A percentile compares a stretch with the other conserved stretches of the same genome.
These are phyloP conservation scores for Fusarium napiforme DNA, from an alignment of 2,329 filamentous ascomycete genomes.

Conservation along the genomic window DNA sequence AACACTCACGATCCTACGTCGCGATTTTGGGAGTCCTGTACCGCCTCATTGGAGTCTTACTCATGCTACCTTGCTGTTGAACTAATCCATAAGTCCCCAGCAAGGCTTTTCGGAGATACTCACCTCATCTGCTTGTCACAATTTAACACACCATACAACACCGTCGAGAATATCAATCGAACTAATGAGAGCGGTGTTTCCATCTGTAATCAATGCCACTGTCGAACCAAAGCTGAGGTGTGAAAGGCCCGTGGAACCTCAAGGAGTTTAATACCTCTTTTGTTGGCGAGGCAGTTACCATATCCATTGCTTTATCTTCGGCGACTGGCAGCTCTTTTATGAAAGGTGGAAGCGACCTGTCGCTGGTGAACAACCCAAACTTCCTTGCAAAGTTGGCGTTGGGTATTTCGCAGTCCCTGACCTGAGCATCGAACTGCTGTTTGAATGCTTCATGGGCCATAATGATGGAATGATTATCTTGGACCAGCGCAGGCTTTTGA, in stretches of 20 bases:
- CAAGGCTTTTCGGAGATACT: not conserved
- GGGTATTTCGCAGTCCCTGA: conserved; percentile 52
- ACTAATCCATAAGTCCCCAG: not conserved
- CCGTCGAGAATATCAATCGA: not conserved
- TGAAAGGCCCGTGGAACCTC: conserved; percentile 56
- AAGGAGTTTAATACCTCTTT: conserved; percentile 45
- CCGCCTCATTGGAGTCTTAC: no score
- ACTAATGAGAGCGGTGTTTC: conserved; percentile 31
- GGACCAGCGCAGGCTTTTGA: not conserved
- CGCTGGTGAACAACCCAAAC: conserved; percentile 50
- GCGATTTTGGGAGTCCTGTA: no score
- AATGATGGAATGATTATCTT: not conserved
- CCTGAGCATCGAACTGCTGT: conserved; percentile 23
- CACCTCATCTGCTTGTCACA: not conserved
- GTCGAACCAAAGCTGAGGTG: conserved; percentile 58
- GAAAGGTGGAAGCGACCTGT: conserved; percentile 48
- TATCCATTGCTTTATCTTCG: conserved; percentile 54
- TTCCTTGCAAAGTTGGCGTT: conserved; percentile 59
- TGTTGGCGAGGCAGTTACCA: conserved; percentile 44
- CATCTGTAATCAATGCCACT: conserved; percentile 57
- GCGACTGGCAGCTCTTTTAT: conserved; percentile 55
- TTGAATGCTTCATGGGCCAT: conserved; percentile 17
- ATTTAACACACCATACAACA: not conserved
- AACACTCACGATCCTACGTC: not conserved
- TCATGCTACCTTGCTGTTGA: not conserved